Conservation (phyloP, 2,329 filamentous ascomycete species). For the Alternaria novae-zelandiae region DNA sequence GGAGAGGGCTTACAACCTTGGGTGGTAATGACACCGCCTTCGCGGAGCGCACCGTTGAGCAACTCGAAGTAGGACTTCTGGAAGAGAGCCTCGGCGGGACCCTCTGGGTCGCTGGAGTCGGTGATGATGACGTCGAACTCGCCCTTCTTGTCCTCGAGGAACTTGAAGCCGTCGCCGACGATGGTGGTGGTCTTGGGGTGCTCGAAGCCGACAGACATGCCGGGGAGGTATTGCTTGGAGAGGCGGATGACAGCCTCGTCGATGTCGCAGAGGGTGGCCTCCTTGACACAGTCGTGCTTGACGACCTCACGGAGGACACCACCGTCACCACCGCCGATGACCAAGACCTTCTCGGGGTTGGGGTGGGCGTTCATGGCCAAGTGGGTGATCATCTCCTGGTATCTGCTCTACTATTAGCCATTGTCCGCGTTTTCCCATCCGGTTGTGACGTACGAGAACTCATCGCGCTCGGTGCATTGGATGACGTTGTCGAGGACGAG, state of each 20-base stretch:
- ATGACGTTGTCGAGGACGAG: conserved; percentile 99
- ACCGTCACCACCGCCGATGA: conserved; percentile 96
- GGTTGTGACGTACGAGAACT: conserved; percentile 74
- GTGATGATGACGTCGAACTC: conserved; percentile 99
- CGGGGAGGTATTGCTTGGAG: conserved; percentile 96
- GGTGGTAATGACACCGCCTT: conserved; percentile 98
- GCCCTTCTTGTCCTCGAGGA: conserved; percentile 95
- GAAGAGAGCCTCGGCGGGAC: conserved; percentile 94
- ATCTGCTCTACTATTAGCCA: conserved; percentile 54
- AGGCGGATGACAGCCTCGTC: conserved; percentile 98
- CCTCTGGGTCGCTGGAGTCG: conserved; percentile 96
- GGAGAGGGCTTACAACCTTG: conserved; percentile 97
- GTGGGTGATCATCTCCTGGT: conserved; percentile 99
- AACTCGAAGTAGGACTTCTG: conserved; percentile 99
- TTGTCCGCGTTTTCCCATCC: neutral
- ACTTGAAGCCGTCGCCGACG: conserved; percentile 98
- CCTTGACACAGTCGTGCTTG: conserved; percentile 97
- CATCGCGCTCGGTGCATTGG: conserved; percentile 97
- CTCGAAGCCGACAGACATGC: conserved; percentile 90
- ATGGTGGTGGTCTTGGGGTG: conserved; percentile 93
- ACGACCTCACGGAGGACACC: conserved; percentile 98
- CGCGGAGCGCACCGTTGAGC: conserved; percentile 83
- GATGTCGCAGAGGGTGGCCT: conserved; percentile 97
- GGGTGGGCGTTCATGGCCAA: conserved; percentile 98
- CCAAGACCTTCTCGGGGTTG: conserved; percentile 96